phyloP scores from a whole-genome alignment of 257 asterid species.

The Avicennia marina region DNA sequence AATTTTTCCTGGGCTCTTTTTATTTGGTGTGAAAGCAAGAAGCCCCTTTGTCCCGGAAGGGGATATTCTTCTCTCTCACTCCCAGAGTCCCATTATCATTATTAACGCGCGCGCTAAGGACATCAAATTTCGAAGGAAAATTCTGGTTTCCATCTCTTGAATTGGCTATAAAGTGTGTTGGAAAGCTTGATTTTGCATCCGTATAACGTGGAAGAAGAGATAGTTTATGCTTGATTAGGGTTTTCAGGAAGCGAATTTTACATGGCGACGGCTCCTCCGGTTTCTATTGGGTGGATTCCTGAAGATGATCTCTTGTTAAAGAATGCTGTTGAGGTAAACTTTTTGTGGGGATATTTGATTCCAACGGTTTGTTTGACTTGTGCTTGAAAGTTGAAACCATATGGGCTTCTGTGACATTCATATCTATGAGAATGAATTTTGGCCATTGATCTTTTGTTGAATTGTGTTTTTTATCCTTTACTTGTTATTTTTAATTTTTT shows the following conservation, averaged over 20 bases:
- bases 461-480: not conserved
- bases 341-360: not conserved
- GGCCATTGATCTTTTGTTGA: not conserved
- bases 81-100: not conserved
- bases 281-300: constrained; percentile 56
- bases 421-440: not conserved
- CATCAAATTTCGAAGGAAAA: constrained; percentile 6
- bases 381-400: not conserved
- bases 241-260: constrained; percentile 21
- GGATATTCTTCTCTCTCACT: not conserved
- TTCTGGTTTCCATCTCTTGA: not conserved
- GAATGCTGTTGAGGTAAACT: constrained; percentile 75
- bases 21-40: constrained; percentile 7
- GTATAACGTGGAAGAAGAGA: constrained; percentile 1
- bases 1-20: not conserved
- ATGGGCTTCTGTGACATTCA: not conserved
- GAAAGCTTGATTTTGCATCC: constrained; percentile 16
- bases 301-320: constrained; percentile 85
- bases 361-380: not conserved
- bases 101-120: constrained; percentile 1
- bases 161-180: not conserved
- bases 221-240: constrained; percentile 36
- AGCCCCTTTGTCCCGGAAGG: not conserved
- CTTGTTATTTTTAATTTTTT: not conserved
- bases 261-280: constrained; percentile 51